These are phyloP conservation scores for Psilocybe azurescens DNA, from an alignment of 768 basidiomycete species.

Conservation along the genomic window DNA sequence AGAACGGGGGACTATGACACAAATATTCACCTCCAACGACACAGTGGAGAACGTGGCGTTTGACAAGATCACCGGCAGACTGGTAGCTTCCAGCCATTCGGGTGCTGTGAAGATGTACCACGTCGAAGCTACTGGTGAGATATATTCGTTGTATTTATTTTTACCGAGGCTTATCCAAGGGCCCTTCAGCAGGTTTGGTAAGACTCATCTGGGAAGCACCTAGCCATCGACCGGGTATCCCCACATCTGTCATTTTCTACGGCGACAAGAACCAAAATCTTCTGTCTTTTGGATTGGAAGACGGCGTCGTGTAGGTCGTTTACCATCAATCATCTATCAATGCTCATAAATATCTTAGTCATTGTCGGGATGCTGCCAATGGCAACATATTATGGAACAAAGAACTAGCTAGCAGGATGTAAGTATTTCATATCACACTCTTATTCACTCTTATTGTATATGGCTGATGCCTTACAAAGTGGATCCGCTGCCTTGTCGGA, in stretches of 20 bases:
- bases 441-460: background rate
- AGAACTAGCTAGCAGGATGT: background rate
- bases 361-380: background rate
- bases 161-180: no score
- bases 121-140: background rate
- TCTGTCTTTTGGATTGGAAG: background rate
- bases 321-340: background rate
- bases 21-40: constrained; percentile 3
- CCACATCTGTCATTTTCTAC: background rate
- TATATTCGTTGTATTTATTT: background rate
- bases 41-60: constrained; percentile 1
- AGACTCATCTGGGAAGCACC: background rate
- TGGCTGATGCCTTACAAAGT: background rate
- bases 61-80: background rate
- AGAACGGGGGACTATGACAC: background rate
- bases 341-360: background rate
- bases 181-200: no score
- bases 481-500: background rate
- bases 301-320: background rate
- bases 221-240: background rate
- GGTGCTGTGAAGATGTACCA: constrained; percentile 1
- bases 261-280: background rate
- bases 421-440: background rate
- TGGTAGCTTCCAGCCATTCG: constrained; percentile 11
- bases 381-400: background rate